Evolutionary conservation across 805 yeast genomes (phyloP), one percentile per base, ranked within the genome.

Genomic region (Ogataea minuta): DNA sequence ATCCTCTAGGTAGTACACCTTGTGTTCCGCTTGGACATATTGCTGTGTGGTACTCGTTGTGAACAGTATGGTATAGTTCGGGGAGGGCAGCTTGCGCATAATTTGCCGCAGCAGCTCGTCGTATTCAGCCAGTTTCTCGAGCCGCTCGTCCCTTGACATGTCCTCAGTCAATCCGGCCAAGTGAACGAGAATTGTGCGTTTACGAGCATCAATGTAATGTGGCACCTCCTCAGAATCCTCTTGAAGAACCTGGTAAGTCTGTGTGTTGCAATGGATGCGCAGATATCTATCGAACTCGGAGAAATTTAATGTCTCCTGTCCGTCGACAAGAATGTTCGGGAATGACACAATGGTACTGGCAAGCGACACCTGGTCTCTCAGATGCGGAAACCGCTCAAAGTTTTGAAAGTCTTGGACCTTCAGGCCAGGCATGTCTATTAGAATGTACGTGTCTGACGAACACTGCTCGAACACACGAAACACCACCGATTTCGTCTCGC

Each of bases 61-160:
- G 42, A 79, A 66, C 2, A 87, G 58, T 2, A 89, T 62, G 2
- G 88, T 67, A 39, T 72, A 73, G 44, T 76, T 74, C 0, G 96
- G 95, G 0, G 90, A 71, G 1, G 96, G 96, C 9, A 84, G 59
- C 39, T 76, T 77, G 25, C 84, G 72, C n/a, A 84, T 45, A 4
- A 84, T 68, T 13, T 69, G 68, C 36, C 83, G 67, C 9, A 86
- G 44, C 11, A 65, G 45, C 2, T 44, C 41, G 44, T 70, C 73
- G 35, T 62, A 49, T 26, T 50, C 39, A 21, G 13, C 21, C 7
- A 61, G 31, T 5, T 33, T 37, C 5, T 37, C 39, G 3, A 32
- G 30, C 12, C 66, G 50, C 31, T 67, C 61, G 31, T 68, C 72
- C 48, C 75, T 80, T 33, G 71, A 65, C 20, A 62, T 54, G 10